These are phyloP conservation scores for Aspergillus ostianus DNA, from an alignment of 495 filamentous ascomycete species.

Conservation along the genomic window DNA sequence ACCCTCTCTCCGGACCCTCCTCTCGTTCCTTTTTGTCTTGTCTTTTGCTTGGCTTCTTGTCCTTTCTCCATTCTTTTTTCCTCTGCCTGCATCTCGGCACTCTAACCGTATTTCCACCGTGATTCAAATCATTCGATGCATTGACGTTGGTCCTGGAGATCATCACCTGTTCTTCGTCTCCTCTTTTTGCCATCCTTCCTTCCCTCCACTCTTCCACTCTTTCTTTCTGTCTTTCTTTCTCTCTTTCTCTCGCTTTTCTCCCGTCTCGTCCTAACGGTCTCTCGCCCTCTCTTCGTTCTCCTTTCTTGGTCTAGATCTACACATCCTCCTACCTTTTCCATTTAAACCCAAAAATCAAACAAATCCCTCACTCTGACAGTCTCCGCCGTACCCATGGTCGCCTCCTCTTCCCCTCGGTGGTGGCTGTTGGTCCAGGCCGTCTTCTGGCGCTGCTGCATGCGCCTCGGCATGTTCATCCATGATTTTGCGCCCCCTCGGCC, in stretches of 20 bases:
- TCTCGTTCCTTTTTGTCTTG: not conserved
- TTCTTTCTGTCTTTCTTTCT: not conserved
- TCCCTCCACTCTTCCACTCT: not conserved
- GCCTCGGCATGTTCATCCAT: slow-evolving; percentile 76
- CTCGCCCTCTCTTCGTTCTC: not conserved
- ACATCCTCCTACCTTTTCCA: not conserved
- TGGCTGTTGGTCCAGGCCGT: slow-evolving; percentile 69
- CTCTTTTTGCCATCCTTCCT: not conserved
- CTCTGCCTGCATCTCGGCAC: not conserved
- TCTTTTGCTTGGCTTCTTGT: not conserved
- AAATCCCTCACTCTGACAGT: not conserved
- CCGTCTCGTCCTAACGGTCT: not conserved
- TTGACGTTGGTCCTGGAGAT: not conserved
- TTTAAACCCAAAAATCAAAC: not conserved
- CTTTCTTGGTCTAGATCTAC: not conserved
- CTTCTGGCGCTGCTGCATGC: slow-evolving; percentile 77
- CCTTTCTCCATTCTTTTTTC: not conserved
- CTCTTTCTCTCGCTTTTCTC: not conserved
- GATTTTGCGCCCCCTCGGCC: slow-evolving; percentile 64
- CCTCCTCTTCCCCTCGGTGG: slow-evolving; percentile 57
- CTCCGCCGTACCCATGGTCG: not conserved
- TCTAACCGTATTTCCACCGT: not conserved
- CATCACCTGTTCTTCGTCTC: not conserved
- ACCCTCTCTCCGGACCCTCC: no score
- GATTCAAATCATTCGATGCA: no score